Evolutionary conservation across 2,329 filamentous ascomycete species (phyloP).

Genomic region (Xylariaceae sp.): DNA sequence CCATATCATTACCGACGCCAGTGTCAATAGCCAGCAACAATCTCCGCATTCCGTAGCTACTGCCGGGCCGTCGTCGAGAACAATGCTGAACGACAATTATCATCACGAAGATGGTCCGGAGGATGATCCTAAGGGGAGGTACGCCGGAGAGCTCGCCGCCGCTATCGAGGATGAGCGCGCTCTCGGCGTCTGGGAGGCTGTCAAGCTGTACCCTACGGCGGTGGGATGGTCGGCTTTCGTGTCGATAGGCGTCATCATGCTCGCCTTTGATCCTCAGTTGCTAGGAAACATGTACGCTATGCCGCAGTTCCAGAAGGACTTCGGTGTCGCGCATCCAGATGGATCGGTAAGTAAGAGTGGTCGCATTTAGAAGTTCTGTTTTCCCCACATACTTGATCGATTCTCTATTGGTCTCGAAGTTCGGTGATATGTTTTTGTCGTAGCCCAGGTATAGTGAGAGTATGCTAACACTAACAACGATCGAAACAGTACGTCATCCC

Average conservation of each 20-base stretch:
- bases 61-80: no score
- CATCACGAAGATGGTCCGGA: no score
- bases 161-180: conserved; percentile 39
- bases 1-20: no score
- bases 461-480: not conserved
- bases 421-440: not conserved
- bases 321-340: conserved; percentile 26
- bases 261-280: conserved; percentile 62
- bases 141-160: conserved; percentile 32
- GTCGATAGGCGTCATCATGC: conserved; percentile 57
- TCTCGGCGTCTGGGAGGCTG: conserved; percentile 38
- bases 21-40: no score
- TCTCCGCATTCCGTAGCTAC: no score
- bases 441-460: not conserved
- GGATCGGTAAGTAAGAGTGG: conserved; percentile 26
- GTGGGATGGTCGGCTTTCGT: conserved; percentile 57
- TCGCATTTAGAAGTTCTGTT: not conserved
- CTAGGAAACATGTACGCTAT: conserved; percentile 55
- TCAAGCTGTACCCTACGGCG: conserved; percentile 42
- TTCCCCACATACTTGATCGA: not conserved
- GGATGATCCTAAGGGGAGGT: no score
- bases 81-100: no score
- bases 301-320: conserved; percentile 33
- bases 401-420: not conserved
- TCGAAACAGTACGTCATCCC: conserved; percentile 27